Percentiles rank a stretch among this genome's conserved stretches.
phyloP scores from a whole-genome alignment of 1,284 basidiomycete species.

The Cutaneotrichosporon curvatum region DNA sequence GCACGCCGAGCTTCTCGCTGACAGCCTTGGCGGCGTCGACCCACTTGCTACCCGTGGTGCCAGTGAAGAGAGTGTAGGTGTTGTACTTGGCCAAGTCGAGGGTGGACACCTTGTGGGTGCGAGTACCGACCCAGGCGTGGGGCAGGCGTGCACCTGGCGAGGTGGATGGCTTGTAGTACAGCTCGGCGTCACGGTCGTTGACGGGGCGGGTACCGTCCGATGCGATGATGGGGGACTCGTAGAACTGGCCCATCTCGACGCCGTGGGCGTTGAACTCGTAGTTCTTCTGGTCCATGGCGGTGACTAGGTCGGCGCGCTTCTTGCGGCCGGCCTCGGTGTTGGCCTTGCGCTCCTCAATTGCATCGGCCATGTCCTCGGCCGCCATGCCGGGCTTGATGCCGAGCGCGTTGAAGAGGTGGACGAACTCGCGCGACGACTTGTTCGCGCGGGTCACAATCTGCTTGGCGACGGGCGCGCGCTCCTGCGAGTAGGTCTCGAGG shows the following conservation, averaged over 20 bases:
- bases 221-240: slow-evolving; percentile 4
- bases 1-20: slow-evolving; percentile 1
- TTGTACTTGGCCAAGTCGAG: slow-evolving; percentile 12
- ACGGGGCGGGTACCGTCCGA: slow-evolving; percentile 10
- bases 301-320: slow-evolving; percentile 14
- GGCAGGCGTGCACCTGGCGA: slow-evolving; percentile 12
- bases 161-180: slow-evolving; percentile 10
- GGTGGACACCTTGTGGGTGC: slow-evolving; percentile 5
- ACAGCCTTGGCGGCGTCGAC: slow-evolving; percentile 1
- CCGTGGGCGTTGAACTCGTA: slow-evolving; percentile 18
- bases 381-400: slow-evolving; percentile 15
- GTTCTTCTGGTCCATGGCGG: slow-evolving; percentile 14
- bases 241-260: slow-evolving; percentile 17
- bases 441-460: slow-evolving; percentile 18
- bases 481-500: slow-evolving; percentile 10
- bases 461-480: slow-evolving; percentile 14
- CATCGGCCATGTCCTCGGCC: slow-evolving; percentile 10
- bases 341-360: slow-evolving; percentile 17
- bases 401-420: slow-evolving; percentile 15
- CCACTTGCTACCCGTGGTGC: slow-evolving; percentile 8
- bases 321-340: slow-evolving; percentile 5
- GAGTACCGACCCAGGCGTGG: slow-evolving; percentile 11
- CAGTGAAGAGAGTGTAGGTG: slow-evolving; percentile 10
- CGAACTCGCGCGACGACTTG: slow-evolving; percentile 14
- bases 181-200: slow-evolving; percentile 8